Evolutionary conservation across 768 basidiomycete genomes (phyloP).

Genomic region (Termitomyces eurrhizus): DNA sequence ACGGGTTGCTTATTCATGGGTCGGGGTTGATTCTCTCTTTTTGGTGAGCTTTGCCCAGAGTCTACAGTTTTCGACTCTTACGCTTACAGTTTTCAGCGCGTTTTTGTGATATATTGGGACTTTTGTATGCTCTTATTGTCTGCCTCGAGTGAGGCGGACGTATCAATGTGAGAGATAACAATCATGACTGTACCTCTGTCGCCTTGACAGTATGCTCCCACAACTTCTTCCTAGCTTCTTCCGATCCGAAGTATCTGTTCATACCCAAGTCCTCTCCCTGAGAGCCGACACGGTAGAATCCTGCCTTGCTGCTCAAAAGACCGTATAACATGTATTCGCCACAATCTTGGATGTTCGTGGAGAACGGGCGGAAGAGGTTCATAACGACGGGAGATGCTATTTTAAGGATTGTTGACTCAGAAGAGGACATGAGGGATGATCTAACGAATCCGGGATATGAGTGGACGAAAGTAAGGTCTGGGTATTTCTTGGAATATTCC

Average conservation of each 20-base stretch:
- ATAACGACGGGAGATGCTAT: constrained; percentile 15
- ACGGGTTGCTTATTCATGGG: no score
- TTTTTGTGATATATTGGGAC: no score
- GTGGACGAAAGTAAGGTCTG: constrained; percentile 35
- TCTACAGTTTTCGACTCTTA: no score
- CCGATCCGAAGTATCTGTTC: constrained; percentile 30
- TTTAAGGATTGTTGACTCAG: constrained; percentile 23
- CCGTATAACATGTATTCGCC: constrained; percentile 32
- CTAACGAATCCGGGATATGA: constrained; percentile 35
- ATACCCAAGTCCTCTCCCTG: constrained; percentile 30
- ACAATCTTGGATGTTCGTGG: constrained; percentile 7
- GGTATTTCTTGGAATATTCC: constrained; percentile 33
- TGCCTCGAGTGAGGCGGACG: no score
- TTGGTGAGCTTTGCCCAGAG: no score
- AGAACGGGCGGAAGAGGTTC: constrained; percentile 16
- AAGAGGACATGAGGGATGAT: constrained; percentile 24
- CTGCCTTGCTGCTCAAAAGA: constrained; percentile 21
- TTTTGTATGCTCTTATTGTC: no score
- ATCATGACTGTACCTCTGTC: constrained; percentile 8
- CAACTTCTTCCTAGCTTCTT: constrained; percentile 31
- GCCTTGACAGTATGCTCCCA: constrained; percentile 31
- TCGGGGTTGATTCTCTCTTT: no score
- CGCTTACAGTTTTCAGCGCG: no score
- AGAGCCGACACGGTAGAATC: constrained; percentile 28
- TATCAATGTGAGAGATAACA: background rate